Evolutionary conservation across 2,329 filamentous ascomycete genomes (phyloP), one percentile per base, ranked within the genome.

Genomic region (Colletotrichum sp.): DNA sequence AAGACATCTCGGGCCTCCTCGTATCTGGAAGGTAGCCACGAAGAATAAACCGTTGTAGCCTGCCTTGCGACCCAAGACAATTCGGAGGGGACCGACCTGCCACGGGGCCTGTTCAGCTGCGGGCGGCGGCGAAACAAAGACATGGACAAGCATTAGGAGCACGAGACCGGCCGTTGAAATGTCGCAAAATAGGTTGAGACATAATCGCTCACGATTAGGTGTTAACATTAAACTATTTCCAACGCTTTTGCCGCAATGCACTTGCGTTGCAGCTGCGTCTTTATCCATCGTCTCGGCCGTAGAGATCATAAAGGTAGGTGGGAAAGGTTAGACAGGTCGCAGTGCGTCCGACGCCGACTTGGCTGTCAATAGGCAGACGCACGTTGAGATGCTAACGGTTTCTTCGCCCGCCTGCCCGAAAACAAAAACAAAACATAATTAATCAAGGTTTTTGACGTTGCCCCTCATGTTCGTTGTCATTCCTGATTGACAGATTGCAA

Each of bases 111-210:
- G 24, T 6, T 52, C 39, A 26, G 48, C 43, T 43, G 24, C 32
- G 61, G 67, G 36, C 18, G 67, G 26, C 48, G 39, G 61, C 43
- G 61, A 39, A 72, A 67, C 52, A 67, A 36, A 72, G 60, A 71
- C 70, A 71, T 18, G 61, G n/a, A 55, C 52, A 36, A 63, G 52
- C 65, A 52, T 36, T 30, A 26, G 34, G 34, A 52, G 28, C 66
- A 66, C 71, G 71, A 76, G 66, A 39, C 32, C 32, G 18, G 36
- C 66, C 71, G 74, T 71, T 74, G 48, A 63, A n/a, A 74, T 70
- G 71, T 74, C 71, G 74, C 71, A 66, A 71, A 61, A n/a, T 57
- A 52, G 66, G 36, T 43, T 74, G 71, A 74, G 74, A 76, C 74
- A 74, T 28, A 59, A 39, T 26, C 28, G 36, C 34, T 24, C 72